Evolutionary conservation across 495 filamentous ascomycete genomes (phyloP).

Genomic region (Thermothielavioides terrestris): DNA sequence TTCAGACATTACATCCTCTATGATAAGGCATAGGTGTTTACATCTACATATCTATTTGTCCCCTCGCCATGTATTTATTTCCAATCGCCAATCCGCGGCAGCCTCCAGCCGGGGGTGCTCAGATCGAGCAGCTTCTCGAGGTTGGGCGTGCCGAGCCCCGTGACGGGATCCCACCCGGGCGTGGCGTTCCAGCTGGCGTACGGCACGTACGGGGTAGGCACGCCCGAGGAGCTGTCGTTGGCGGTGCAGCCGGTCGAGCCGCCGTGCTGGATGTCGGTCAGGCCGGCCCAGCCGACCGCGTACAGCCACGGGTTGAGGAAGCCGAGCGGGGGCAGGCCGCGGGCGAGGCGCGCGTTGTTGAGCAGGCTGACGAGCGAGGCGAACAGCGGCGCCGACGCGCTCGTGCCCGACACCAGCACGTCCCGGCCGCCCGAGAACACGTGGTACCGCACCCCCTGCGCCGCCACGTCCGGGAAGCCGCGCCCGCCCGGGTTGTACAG

Average conservation of each 20-base stretch:
- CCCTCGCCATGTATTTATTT: no score
- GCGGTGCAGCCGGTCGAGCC: conserved; percentile 53
- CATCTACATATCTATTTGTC: no score
- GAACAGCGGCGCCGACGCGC: conserved; percentile 52
- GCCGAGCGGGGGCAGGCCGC: conserved; percentile 46
- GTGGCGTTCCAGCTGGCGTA: conserved; percentile 50
- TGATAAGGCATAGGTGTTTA: no score
- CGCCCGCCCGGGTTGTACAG: conserved; percentile 51
- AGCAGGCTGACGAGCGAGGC: conserved; percentile 52
- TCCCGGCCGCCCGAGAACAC: conserved; percentile 5
- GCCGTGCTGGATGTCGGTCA: conserved; percentile 57
- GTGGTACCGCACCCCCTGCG: conserved; percentile 42
- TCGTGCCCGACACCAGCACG: conserved; percentile 20
- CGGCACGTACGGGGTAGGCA: conserved; percentile 1
- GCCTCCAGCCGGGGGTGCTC: conserved; percentile 17
- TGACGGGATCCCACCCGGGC: conserved; percentile 41
- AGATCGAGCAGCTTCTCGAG: conserved; percentile 20
- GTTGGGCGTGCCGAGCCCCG: conserved; percentile 35
- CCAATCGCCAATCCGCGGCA: not conserved
- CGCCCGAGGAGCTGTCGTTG: conserved; percentile 22
- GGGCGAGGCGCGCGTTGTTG: conserved; percentile 52
- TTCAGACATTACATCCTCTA: no score
- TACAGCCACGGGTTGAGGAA: conserved; percentile 68
- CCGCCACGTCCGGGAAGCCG: conserved; percentile 62
- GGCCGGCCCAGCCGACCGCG: conserved; percentile 30